Base-by-base conservation (phyloP, 352 stramenopile genomes). In the Phytophthora parvispora region DNA sequence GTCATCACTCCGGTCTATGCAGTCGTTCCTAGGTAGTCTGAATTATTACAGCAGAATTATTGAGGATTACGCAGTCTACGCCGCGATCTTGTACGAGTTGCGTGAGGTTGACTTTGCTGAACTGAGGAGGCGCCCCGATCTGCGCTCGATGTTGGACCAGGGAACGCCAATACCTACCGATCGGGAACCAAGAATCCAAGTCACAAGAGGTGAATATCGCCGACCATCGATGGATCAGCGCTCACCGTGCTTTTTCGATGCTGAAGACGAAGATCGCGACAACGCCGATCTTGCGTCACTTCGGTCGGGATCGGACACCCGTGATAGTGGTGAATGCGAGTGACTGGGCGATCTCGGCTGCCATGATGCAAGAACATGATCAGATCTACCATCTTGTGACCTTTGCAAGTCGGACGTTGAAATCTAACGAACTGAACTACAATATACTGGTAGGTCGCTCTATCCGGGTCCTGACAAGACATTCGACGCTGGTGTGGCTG, bases 301-400 rank as follows among this genome's bases (percentile, higher is more conserved):
- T 69, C 34, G 70, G 74, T 42, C 42, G n/a, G 0, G 18, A 45
- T 1, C 54, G 28, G 24, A 6, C 47, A 20, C 25, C 58, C 2
- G 52, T 64, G 8, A 24, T 72, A 4, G 56, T 74, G 0, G 22
- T 72, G 9, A 73, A 73, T 32, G 54, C 56, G 1, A 67, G 60
- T 24, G 45, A 68, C 13, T 78, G 65, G 50, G 57, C 60, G 1
- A 53, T 78, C 12, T 58, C 56, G 4, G 54, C 24, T 0, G n/a
- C 45, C 0, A 15, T 78, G 0, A 36, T 55, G 24, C 64, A 74
- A 34, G 32, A 63, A 13, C 52, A 78, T 8, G 64, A 66, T 8
- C 60, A 51, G 0, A 15, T 61, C 6, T 63, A 48, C 6, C 32
- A 38, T 8, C 66, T 47, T 7, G 53, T 74, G 13, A 47, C n/a